Evolutionary conservation across 1,139 yeast species (phyloP), one percentile per base, ranked within the genome.

Genomic region (Suhomyces yuchorum): DNA sequence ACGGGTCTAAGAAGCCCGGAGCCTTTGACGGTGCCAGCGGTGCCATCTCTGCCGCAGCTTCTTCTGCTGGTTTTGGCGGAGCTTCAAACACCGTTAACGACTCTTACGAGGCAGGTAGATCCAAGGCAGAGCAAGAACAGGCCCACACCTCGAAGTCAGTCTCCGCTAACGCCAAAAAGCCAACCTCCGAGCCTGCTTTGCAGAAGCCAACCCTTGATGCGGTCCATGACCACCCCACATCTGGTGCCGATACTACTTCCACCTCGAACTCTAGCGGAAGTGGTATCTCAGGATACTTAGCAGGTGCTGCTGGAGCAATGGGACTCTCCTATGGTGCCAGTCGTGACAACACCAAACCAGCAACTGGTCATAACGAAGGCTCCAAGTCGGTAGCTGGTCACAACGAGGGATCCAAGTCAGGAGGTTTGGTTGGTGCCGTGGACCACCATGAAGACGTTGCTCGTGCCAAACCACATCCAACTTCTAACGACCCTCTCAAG

Each of bases 21-120:
- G 23, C 37, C 24, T 44, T 38, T 36, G 47, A 23, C 6, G 65
- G 64, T 23, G 57, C 58, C 9, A 56, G 56, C 14, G 55, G 58
- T 22, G 66, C 65, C n/a, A 47, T 60, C 3, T 60, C 60, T 19
- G 66, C 62, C 9, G 66, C 65, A 9, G 67, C 67, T 15, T 63
- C 65, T 30, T 62, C 61, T 19, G 55, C 59, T 37, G 67, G 66
- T 4, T 51, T 48, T 14, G 46, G 50, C 28, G 48, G 53, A 17
- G 51, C 49, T 33, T 50, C 49, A 19, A 42, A 47, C 15, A 34
- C 43, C 7, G 41, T 48, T 20, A 42, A 51, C 14, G 61, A 58
- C 34, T 52, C 61, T 20, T 52, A 56, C 33, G 51, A 53, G 22
- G 60, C 59, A 4, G 61, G 60, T 3, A 46, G 46, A 30, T 30